Conservation (phyloP, 2,329 filamentous ascomycete species). For the Fusarium tuaranense region DNA sequence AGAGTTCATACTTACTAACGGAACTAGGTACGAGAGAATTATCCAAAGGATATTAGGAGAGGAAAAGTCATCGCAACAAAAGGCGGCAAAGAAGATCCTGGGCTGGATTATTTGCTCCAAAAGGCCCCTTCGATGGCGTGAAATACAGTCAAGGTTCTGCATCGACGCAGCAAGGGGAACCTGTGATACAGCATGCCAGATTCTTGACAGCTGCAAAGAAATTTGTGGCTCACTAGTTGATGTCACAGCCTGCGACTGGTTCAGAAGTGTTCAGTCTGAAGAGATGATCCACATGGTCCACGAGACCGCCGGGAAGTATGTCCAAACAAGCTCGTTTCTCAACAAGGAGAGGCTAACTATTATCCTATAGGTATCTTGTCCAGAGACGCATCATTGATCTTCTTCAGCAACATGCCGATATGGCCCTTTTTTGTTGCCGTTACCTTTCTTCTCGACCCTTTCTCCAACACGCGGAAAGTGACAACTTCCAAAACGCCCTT, state of each 20-base stretch:
- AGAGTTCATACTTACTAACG: no score
- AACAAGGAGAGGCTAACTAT: no score
- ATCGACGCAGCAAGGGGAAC: slow-evolving; percentile 5
- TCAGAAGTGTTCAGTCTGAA: not conserved
- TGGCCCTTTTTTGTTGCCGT: slow-evolving; percentile 6
- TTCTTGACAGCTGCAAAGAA: slow-evolving; percentile 6
- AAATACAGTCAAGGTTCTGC: slow-evolving; percentile 22
- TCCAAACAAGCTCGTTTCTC: no score
- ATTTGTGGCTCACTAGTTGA: slow-evolving; percentile 23
- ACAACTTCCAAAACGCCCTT: rapidly evolving
- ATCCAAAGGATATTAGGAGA: no score
- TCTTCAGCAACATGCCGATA: not conserved
- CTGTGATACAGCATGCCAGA: no score
- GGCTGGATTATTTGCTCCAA: slow-evolving; percentile 7
- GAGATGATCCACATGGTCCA: slow-evolving; percentile 16
- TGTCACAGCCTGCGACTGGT: not conserved
- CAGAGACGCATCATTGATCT: not conserved
- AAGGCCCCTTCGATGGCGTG: slow-evolving; percentile 15
- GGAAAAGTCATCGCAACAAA: not conserved
- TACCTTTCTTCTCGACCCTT: slow-evolving; percentile 23
- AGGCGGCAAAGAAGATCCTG: not conserved
- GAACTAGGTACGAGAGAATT: no score
- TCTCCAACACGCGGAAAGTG: rapidly evolving
- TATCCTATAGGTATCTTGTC: not conserved
- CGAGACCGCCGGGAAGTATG: not conserved